Evolutionary conservation across 352 stramenopile species (phyloP), one percentile per base, ranked within the genome.

Genomic region (Globisporangium perplexum): DNA sequence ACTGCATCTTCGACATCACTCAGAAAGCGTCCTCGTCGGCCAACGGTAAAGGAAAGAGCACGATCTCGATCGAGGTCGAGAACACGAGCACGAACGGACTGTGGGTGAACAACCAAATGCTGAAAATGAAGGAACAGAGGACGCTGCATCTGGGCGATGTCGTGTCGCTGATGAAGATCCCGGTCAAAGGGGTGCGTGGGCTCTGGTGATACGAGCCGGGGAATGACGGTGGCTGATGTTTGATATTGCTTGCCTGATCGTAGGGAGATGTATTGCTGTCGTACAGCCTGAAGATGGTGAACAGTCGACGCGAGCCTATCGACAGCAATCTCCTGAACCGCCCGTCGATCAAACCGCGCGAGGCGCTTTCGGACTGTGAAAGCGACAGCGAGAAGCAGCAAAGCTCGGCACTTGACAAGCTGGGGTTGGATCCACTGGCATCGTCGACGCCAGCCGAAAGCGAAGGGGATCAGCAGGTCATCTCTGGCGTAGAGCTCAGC

Each of bases 31-130:
- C 59, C 12, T 58, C 48, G 30, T 24, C 17, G 24, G 28, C 28
- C 14, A 39, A 70, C 31, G 53, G 67, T 47, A 60, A 55, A 0
- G 59, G 62, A 17, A 69, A 65, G 59, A 59, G 49, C 39, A 39
- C 63, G 8, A 50, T 86, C 33, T 77, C 74, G 52, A 63, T 87
- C 14, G 47, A 62, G n/a, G 62, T 90, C 11, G 70, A 86, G 63
- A 78, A 90, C 48, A 90, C 76, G 6, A 90, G 79, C 51, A 86
- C 76, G 18, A 90, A 90, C 36, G 79, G 79, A 5, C 69, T 86
- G 10, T 64, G 74, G 17, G 65, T 90, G 14, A 90, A 90, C 55
- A 72, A 72, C 7, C 44, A 60, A 22, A 39, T 62, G n/a, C 62
- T 90, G 35, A 81, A 80, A 63, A 70, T 71, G 51, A 60, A 66